Base-by-base conservation (phyloP, 768 basidiomycete genomes). In the Psilocybe azurescens region DNA sequence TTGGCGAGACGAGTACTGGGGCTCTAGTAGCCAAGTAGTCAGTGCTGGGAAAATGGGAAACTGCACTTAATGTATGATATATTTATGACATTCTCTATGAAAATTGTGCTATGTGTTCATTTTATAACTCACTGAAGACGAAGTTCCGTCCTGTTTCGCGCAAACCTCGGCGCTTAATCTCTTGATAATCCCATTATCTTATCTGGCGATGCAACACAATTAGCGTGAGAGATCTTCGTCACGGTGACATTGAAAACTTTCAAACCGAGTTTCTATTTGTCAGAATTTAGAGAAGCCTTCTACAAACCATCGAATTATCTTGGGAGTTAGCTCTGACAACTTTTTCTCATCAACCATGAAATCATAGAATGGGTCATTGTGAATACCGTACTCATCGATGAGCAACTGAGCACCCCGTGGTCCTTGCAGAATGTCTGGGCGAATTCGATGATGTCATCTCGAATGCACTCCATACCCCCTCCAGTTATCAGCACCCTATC, bases 401-500 rank as follows among this genome's bases (percentile, higher is more conserved):
- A 67, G 47, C 11, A 64, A 32, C 30, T 59, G 62, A 5, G 67
- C 61, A 7, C 56, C 53, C 33, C 48, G 36, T 66, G 61, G 6
- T 58, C 58, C 51, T 65, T 63, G 20, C 62, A 57, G 28, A 70
- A 51, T 2, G 50, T 36, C 29, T 59, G 39, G n/a, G 58, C 59
- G 47, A 67, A 70, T n/a, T 66, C 61, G 49, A 64, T 33, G 20
- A 74, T 71, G 39, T 73, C 71, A 46, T 74, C 74, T 7, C 53
- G 60, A 46, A 75, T 58, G 36, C 66, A 60, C 62, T 77, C 75
- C 2, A 54, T 51, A 4, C 64, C 66, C 7, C 75, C 75, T 0
- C 64, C 64, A 0, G 73, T 73, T 41, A 75, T 68, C 5, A 77
- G 53, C 5, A 75, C 61, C 46, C 67, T 59, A 28, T 68, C 67